Base-by-base conservation (phyloP, 306 rosid species). In the Leucaena leucocephala region DNA sequence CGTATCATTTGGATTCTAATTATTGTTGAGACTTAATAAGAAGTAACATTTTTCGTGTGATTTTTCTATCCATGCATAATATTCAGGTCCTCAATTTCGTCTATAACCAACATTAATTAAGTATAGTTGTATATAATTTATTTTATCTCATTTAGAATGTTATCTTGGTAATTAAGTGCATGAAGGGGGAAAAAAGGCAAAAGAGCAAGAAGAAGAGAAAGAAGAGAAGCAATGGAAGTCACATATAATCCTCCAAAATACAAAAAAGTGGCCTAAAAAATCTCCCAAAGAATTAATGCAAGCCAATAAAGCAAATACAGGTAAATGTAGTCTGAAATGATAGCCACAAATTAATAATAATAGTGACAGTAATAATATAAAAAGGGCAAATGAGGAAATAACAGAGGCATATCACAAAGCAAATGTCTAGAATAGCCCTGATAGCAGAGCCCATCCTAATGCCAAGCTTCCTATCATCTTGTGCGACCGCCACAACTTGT, bases 221-320 rank as follows among this genome's bases (percentile, higher is more conserved):
- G 4, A 22, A 27, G 9, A 21, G 4, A 22, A 27, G 9, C 9
- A 44, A 70, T 22, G 50, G 16, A 70, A 14, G 75, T 46, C 75
- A 70, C 80, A 52, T 52, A 16, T 62, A 65, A 4, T 70, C 59
- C 75, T 46, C 59, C 22, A n/a, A 70, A 70, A 70, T 70, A 70
- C 75, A 70, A 46, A 45, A 45, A 46, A 74, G 74, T 74, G 83
- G 86, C 86, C 81, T 68, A 70, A 87, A 79, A 76, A 77, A 68
- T 81, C 82, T 78, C 78, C 78, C 85, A 85, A 87, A 87, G 88
- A 87, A 87, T n/a, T n/a, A n/a, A n/a, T 87, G 77, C 85, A 85
- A 85, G 83, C 78, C 70, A 84, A 70, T 33, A 46, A 14, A 46
- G 21, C 58, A 45, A 33, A 46, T 70, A 70, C 58, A 45, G 13